These are phyloP conservation scores for Citrus inodora DNA, from an alignment of 345 rosid species.

Conservation along the genomic window DNA sequence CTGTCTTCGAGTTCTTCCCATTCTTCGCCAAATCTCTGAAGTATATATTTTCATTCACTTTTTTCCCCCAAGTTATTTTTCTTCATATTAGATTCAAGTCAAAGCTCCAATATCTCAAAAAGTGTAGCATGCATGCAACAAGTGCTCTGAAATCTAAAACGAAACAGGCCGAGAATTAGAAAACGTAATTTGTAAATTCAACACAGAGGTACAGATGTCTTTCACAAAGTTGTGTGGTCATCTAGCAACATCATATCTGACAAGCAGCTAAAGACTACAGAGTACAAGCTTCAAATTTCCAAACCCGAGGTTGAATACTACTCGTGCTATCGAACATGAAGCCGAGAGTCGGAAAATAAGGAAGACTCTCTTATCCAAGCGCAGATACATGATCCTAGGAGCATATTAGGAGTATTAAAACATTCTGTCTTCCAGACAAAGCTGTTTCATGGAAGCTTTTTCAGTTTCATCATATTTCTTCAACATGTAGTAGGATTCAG, in stretches of 20 bases:
- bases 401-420: background rate
- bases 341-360: background rate
- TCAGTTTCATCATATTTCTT: constrained; percentile 3
- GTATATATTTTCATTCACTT: too few relatives aligned
- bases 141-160: too few relatives aligned
- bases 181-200: background rate
- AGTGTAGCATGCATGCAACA: too few relatives aligned
- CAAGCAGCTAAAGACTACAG: constrained; percentile 9
- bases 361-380: constrained; percentile 10
- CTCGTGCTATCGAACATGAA: background rate
- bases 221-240: background rate
- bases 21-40: too few relatives aligned
- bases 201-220: background rate
- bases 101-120: too few relatives aligned
- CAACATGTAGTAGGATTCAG: background rate
- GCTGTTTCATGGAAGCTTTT: constrained; percentile 7
- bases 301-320: background rate
- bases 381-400: constrained; percentile 10
- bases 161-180: background rate
- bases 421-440: constrained; percentile 4
- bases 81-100: too few relatives aligned
- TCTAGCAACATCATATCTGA: background rate
- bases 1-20: too few relatives aligned
- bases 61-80: too few relatives aligned
- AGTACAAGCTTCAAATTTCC: constrained; percentile 23